Base-by-base conservation (phyloP, 306 rosid genomes). In the Styphnolobium japonicum region DNA sequence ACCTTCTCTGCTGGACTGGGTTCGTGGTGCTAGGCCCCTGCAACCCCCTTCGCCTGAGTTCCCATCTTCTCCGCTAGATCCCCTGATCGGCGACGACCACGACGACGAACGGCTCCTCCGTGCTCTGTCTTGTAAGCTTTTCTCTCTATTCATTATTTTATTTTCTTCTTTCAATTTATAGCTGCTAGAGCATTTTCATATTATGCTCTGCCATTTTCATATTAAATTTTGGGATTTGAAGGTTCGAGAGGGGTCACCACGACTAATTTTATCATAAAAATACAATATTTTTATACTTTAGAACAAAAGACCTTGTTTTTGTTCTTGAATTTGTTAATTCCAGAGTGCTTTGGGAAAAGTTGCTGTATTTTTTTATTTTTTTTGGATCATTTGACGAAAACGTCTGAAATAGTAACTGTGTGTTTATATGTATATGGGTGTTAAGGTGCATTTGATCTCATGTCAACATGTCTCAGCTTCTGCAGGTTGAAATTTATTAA, bases 21-120 rank as follows among this genome's bases (percentile, higher is more conserved):
- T 52, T 63, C 40, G 18, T 42, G 36, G 61, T 60, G 78, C 42
- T 14, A 40, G 22, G 55, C 75, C 19, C 22, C 34, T 1, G n/a
- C n/a, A 10, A 11, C 3, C 57, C 36, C 19, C 33, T 3, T 34
- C 53, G 18, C 53, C 14, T 31, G 14, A 22, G 23, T 61, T 61
- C 9, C 69, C 65, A 37, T 21, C 6, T 68, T 58, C 80, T 78
- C 81, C 68, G 87, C 73, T 57, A 84, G 87, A 84, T 84, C 86
- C 71, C 76, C 10, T 48, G 14, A 25, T 67, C 81, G 73, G 4
- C 74, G 43, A 19, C 74, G 29, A 0, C 34, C 25, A 29, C 40
- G 40, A 36, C 33, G 63, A 73, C 63, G 67, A 42, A 19, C 1
- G 18, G 2, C 53, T 79, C 29, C 31, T 22, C 11, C 0, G 29